Percentiles rank a stretch among this genome's conserved stretches.
Evolutionary conservation across 257 asterid genomes (phyloP).

Genomic region (Fraxinus excelsior): DNA sequence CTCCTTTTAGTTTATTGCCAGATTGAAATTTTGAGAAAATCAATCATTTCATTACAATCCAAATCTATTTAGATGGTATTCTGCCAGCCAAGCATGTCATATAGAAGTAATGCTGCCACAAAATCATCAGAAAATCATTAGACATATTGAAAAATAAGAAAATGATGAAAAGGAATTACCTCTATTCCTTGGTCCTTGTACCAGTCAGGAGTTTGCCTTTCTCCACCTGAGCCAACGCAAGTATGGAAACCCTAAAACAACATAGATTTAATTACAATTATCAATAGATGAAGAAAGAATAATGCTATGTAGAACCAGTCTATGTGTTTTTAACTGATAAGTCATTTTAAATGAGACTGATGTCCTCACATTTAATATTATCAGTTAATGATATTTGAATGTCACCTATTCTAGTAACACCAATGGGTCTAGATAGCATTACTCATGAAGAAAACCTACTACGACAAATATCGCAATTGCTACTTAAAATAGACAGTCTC

Average conservation of each 20-base stretch:
- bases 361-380: no score
- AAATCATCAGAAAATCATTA: not conserved
- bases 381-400: no score
- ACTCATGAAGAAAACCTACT: not conserved
- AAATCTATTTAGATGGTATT: no score
- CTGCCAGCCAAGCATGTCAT: not conserved
- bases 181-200: constrained; percentile 96
- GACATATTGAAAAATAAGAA: no score
- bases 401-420: no score
- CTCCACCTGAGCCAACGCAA: constrained; percentile 93
- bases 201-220: constrained; percentile 98
- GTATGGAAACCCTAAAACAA: constrained; percentile 88
- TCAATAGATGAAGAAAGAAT: not conserved
- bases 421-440: no score
- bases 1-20: no score
- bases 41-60: no score
- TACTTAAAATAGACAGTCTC: not conserved
- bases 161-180: constrained; percentile 42
- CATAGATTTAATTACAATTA: not conserved
- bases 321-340: no score
- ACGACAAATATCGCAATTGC: not conserved
- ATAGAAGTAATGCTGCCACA: not conserved
- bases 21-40: no score
- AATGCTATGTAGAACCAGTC: not conserved
- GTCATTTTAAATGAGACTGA: no score